Conservation (phyloP, 2,329 filamentous ascomycete species). For the Aspergillus sp. region DNA sequence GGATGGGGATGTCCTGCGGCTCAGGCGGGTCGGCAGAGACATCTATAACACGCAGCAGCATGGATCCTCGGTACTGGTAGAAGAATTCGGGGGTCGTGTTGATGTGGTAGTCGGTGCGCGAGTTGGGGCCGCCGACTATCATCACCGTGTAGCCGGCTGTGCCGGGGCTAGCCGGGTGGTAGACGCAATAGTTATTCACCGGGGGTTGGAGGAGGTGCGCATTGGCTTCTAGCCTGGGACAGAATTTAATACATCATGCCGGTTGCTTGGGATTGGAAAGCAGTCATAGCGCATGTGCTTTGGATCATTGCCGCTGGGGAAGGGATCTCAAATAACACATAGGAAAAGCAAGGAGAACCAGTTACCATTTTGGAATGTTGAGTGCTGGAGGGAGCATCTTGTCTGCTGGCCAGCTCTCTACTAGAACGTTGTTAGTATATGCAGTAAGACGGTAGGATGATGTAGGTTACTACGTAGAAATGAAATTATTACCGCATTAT, state of each 20-base stretch:
- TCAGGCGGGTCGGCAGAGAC: constrained; percentile 40
- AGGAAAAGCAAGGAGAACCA: not conserved
- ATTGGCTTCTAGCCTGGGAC: constrained; percentile 74
- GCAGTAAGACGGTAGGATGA: too few species aligned
- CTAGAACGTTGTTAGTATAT: too few species aligned
- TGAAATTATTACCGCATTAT: not conserved
- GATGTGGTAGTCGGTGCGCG: constrained; percentile 96
- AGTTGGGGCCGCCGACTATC: constrained; percentile 94
- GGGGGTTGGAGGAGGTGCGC: constrained; percentile 87
- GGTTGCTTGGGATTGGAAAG: too few species aligned
- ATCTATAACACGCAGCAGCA: constrained; percentile 90
- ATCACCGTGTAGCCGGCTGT: constrained; percentile 86
- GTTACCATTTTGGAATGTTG: constrained; percentile 41
- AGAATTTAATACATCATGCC: not conserved
- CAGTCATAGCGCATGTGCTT: too few species aligned
- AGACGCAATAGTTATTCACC: constrained; percentile 96
- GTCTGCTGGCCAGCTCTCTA: not conserved
- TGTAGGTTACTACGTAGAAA: too few species aligned
- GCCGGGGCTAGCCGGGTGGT: constrained; percentile 57
- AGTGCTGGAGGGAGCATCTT: constrained; percentile 33
- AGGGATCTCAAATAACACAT: too few species aligned
- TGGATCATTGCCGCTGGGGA: constrained; percentile 9
- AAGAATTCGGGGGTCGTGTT: constrained; percentile 96
- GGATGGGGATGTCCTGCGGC: constrained; percentile 81
- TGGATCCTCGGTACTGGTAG: constrained; percentile 88